These are phyloP conservation scores for Paxillus rubicundulus DNA, from an alignment of 768 basidiomycete genomes.

Conservation along the genomic window DNA sequence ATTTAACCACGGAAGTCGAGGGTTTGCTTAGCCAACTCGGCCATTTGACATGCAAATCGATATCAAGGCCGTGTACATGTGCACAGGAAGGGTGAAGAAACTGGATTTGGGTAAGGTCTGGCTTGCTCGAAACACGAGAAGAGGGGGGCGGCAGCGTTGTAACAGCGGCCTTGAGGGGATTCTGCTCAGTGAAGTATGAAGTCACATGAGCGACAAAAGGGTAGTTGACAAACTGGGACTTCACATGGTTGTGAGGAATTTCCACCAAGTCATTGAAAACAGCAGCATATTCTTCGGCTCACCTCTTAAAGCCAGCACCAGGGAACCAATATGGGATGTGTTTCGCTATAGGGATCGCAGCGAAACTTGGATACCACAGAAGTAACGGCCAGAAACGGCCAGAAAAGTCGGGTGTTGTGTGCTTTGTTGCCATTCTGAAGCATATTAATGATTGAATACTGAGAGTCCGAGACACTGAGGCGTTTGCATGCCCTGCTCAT, in stretches of 20 bases:
- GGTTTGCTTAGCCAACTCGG: no score
- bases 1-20: no score
- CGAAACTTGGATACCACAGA: no score
- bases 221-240: constrained; percentile 16
- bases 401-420: no score
- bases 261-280: constrained; percentile 5
- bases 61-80: no score
- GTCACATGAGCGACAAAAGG: no score
- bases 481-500: no score
- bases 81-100: no score
- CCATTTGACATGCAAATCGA: no score
- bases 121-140: constrained; percentile 8
- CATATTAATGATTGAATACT: no score
- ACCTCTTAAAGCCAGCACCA: constrained; percentile 16
- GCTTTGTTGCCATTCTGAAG: no score
- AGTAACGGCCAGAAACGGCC: not conserved
- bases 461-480: no score
- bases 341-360: constrained; percentile 16
- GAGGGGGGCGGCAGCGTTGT: constrained; percentile 13
- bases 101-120: constrained; percentile 9
- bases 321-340: constrained; percentile 24
- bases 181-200: not conserved
- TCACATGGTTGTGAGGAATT: constrained; percentile 10
- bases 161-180: constrained; percentile 11
- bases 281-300: constrained; percentile 5